Evolutionary conservation across 495 filamentous ascomycete genomes (phyloP).

Genomic region (Lepraria neglecta): DNA sequence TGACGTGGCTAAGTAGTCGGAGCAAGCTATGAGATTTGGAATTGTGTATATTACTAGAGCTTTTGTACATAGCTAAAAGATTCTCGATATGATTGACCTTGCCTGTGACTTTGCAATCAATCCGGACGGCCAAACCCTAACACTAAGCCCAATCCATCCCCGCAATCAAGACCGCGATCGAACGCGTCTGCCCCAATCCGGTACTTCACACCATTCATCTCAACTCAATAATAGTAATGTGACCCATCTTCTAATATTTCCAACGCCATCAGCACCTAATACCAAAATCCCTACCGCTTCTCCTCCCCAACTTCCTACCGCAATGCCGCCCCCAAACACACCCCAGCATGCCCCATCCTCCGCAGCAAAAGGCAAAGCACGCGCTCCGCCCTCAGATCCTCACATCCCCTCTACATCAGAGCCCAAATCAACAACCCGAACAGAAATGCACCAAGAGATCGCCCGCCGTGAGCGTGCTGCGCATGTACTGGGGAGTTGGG

Average conservation of each 20-base stretch:
- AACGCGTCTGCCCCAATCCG: too few relatives aligned
- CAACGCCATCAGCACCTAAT: background rate
- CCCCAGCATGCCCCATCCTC: background rate
- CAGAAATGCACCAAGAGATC: conserved; percentile 14
- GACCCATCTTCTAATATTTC: too few relatives aligned
- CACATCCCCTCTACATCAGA: background rate
- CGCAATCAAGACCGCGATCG: too few relatives aligned
- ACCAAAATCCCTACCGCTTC: background rate
- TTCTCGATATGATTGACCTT: background rate
- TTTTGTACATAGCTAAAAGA: background rate
- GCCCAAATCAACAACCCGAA: background rate
- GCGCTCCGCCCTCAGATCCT: background rate
- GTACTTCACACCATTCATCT: background rate
- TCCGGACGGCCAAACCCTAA: background rate
- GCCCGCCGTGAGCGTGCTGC: conserved; percentile 15
- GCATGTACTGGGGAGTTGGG: conserved; percentile 21
- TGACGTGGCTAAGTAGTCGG: background rate
- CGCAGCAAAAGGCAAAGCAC: background rate
- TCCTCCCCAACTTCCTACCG: background rate
- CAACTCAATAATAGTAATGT: too few relatives aligned
- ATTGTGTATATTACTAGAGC: background rate
- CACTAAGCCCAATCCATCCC: too few relatives aligned
- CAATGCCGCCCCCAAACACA: conserved; percentile 7
- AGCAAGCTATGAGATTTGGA: background rate
- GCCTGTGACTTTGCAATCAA: background rate